A percentile compares a stretch with the other conserved stretches of the same genome.
phyloP scores from a whole-genome alignment of 345 rosid genomes.

The Gynandropsis gynandra region DNA sequence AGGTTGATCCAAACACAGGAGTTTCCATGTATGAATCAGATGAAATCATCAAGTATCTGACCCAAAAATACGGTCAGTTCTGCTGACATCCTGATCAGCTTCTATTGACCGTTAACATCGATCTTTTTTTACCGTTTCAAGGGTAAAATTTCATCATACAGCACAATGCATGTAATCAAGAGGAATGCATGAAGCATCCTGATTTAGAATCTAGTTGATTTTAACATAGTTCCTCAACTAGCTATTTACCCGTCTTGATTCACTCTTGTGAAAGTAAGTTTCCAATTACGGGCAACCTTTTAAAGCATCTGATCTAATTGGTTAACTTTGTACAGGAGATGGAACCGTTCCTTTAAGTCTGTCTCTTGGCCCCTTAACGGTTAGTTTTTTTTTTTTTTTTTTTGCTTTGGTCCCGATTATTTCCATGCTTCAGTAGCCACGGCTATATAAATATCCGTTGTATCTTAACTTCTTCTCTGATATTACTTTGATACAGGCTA shows the following conservation, averaged over 20 bases:
- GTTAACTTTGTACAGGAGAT: conserved; percentile 56
- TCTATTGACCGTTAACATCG: neutral
- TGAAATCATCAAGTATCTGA: conserved; percentile 76
- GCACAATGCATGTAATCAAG: too few species aligned
- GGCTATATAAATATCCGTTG: neutral
- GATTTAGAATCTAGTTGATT: too few species aligned
- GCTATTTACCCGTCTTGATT: too few species aligned
- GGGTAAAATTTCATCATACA: too few species aligned
- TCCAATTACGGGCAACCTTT: too few species aligned
- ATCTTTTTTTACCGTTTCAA: neutral
- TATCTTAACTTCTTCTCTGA: neutral
- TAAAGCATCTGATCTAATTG: conserved; percentile 3
- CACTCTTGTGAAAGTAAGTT: too few species aligned
- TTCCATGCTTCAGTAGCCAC: neutral
- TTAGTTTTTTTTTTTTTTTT: conserved; percentile 24
- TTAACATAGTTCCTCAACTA: too few species aligned
- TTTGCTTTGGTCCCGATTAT: conserved; percentile 7
- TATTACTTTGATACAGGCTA: conserved; percentile 42
- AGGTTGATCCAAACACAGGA: conserved; percentile 95
- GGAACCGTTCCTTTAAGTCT: conserved; percentile 73
- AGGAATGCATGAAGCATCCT: too few species aligned
- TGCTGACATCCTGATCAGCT: neutral
- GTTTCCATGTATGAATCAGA: conserved; percentile 92
- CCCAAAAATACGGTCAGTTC: conserved; percentile 63
- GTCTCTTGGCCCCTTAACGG: conserved; percentile 77